A percentile compares a stretch with the other conserved stretches of the same genome.
phyloP scores from a whole-genome alignment of 2,329 filamentous ascomycete genomes.

The Monosporascus sp. region DNA sequence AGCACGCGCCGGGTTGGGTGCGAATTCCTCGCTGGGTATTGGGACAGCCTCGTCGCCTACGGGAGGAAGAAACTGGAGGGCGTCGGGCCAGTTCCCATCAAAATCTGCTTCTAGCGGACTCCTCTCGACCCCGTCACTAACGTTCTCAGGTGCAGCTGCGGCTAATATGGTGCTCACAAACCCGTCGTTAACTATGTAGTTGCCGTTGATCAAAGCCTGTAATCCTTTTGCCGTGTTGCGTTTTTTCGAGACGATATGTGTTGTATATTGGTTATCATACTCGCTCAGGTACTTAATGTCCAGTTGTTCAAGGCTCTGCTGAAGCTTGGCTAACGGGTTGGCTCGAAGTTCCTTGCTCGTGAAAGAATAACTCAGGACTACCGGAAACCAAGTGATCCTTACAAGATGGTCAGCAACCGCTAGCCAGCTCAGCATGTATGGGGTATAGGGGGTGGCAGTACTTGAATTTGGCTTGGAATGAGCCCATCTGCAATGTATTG shows the following conservation, averaged over 20 bases:
- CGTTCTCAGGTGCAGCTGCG: slow-evolving; percentile 46
- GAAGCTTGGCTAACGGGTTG: slow-evolving; percentile 58
- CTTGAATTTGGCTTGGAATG: slow-evolving; percentile 57
- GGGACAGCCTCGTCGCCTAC: slow-evolving; percentile 70
- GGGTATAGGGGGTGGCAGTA: background rate
- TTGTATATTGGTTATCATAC: slow-evolving; percentile 66
- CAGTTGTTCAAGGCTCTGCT: slow-evolving; percentile 67
- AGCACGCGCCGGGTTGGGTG: slow-evolving; percentile 59
- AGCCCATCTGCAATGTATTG: slow-evolving; percentile 67
- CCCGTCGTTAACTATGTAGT: slow-evolving; percentile 66
- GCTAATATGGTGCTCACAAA: slow-evolving; percentile 70
- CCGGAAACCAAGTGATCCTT: slow-evolving; percentile 73
- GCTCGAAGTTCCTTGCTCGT: slow-evolving; percentile 64
- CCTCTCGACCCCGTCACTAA: slow-evolving; percentile 42
- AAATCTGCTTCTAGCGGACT: slow-evolving; percentile 73
- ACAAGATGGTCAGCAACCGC: background rate
- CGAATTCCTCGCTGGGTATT: slow-evolving; percentile 63
- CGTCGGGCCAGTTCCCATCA: slow-evolving; percentile 70
- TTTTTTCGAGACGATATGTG: slow-evolving; percentile 84
- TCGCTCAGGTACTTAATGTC: slow-evolving; percentile 81
- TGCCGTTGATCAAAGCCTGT: slow-evolving; percentile 78
- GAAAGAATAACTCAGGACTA: slow-evolving; percentile 78
- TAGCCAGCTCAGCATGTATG: slow-evolving; percentile 1
- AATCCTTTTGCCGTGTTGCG: slow-evolving; percentile 84
- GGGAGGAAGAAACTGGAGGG: slow-evolving; percentile 66